Conservation (phyloP, 73 alveolate species). For the Tetrahymena thermophila region DNA sequence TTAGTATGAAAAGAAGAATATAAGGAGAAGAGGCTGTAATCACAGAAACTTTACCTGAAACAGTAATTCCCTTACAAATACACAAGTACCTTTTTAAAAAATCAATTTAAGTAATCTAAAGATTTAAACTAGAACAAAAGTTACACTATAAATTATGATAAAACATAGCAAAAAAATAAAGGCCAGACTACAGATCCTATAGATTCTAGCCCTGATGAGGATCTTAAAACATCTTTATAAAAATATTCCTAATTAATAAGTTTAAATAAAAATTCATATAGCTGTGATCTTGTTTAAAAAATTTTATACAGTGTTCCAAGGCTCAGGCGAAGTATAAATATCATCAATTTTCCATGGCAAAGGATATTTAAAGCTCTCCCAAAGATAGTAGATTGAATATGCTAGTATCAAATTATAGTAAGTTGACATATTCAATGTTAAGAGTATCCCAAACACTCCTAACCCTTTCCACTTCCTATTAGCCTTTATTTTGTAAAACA, state of each 20-base stretch:
- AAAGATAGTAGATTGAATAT: not conserved
- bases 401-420: not conserved
- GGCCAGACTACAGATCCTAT: not conserved
- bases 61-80: conserved; percentile 37
- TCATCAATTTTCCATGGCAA: not conserved
- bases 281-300: too few species aligned
- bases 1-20: conserved; percentile 27
- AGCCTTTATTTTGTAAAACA: not conserved
- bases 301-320: not conserved
- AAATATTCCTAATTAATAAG: not conserved
- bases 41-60: conserved; percentile 43
- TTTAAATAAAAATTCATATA: not conserved
- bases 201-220: not conserved
- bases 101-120: not conserved
- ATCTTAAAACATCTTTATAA: not conserved
- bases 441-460: not conserved
- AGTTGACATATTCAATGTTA: not conserved
- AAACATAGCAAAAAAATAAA: not conserved
- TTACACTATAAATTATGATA: not conserved
- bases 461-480: not conserved
- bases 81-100: not conserved
- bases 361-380: not conserved
- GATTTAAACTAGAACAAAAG: not conserved
- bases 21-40: conserved; percentile 52
- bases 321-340: not conserved